Evolutionary conservation across 192 early-diverging fungal genomes (phyloP).

Genomic region (Backusella liffmaniae): DNA sequence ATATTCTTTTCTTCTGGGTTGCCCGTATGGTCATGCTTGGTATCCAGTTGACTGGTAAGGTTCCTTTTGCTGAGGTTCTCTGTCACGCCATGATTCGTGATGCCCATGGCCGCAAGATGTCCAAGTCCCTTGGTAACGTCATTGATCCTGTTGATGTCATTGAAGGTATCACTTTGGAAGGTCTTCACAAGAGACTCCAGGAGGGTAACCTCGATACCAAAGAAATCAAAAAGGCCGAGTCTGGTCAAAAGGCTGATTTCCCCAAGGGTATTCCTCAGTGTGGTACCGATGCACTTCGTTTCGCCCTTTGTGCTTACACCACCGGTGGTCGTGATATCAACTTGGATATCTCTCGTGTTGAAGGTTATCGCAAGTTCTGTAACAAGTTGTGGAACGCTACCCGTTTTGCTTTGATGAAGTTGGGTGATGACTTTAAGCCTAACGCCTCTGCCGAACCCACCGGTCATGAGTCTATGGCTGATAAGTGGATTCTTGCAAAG

Average conservation of each 20-base stretch:
- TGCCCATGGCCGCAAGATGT: slow-evolving; percentile 98
- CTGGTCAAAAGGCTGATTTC: slow-evolving; percentile 84
- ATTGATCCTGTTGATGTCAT: slow-evolving; percentile 98
- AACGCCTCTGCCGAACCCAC: slow-evolving; percentile 46
- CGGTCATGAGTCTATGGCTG: slow-evolving; percentile 85
- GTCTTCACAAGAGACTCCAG: slow-evolving; percentile 74
- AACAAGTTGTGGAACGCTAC: slow-evolving; percentile 99
- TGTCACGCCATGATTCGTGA: slow-evolving; percentile 99
- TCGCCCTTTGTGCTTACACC: slow-evolving; percentile 77
- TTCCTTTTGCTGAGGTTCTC: slow-evolving; percentile 93
- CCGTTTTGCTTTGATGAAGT: slow-evolving; percentile 92
- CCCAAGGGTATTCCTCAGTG: slow-evolving; percentile 98
- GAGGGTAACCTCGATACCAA: slow-evolving; percentile 87
- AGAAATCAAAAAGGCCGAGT: slow-evolving; percentile 86
- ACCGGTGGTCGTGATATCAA: slow-evolving; percentile 86
- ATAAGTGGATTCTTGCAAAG: slow-evolving; percentile 91
- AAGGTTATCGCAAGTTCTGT: slow-evolving; percentile 99
- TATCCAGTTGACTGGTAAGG: slow-evolving; percentile 91
- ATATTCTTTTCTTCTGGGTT: slow-evolving; percentile 99
- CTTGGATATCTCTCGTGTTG: slow-evolving; percentile 92
- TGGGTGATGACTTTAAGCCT: slow-evolving; percentile 87
- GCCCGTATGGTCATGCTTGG: slow-evolving; percentile 99
- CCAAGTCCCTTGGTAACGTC: slow-evolving; percentile 95
- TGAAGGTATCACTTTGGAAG: slow-evolving; percentile 82
- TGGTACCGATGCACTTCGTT: slow-evolving; percentile 94